These are phyloP conservation scores for Cephaloascus albidus DNA, from an alignment of 805 yeast species.

Conservation along the genomic window DNA sequence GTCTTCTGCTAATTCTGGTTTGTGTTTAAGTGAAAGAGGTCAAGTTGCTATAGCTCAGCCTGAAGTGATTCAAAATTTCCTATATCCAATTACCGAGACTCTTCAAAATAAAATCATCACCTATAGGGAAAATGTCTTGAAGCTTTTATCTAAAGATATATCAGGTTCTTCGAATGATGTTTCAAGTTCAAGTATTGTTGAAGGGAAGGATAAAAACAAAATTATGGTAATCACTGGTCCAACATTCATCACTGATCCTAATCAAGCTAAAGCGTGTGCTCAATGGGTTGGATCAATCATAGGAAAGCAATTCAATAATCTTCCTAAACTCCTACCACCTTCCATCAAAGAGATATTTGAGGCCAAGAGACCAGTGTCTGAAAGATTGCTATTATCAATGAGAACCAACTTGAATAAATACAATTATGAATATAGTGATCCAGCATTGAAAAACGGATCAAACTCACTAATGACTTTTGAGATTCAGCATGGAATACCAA, in stretches of 20 bases:
- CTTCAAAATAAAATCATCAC: constrained; percentile 17
- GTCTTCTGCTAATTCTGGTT: constrained; percentile 7
- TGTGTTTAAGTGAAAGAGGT: constrained; percentile 18
- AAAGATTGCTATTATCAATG: constrained; percentile 18
- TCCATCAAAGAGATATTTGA: constrained; percentile 3
- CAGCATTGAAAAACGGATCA: not conserved
- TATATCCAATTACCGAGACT: constrained; percentile 22
- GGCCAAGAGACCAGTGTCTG: constrained; percentile 1
- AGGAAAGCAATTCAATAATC: constrained; percentile 7
- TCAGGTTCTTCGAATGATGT: not conserved
- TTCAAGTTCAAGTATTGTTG: not conserved
- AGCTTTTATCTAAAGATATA: constrained; percentile 4
- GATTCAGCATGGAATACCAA: constrained; percentile 28
- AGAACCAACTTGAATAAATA: constrained; percentile 25
- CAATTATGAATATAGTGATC: constrained; percentile 7
- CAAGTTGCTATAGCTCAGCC: constrained; percentile 31
- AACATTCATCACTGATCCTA: constrained; percentile 14
- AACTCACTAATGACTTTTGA: constrained; percentile 16
- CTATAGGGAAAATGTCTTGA: constrained; percentile 16
- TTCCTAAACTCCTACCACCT: constrained; percentile 3
- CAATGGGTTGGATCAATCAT: constrained; percentile 21
- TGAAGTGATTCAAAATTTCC: constrained; percentile 28
- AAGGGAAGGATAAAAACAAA: not conserved
- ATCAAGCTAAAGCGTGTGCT: constrained; percentile 28
- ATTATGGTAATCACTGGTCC: constrained; percentile 32